Base-by-base conservation (phyloP, 441 rosid species). In the Dalechampia spathulata region DNA sequence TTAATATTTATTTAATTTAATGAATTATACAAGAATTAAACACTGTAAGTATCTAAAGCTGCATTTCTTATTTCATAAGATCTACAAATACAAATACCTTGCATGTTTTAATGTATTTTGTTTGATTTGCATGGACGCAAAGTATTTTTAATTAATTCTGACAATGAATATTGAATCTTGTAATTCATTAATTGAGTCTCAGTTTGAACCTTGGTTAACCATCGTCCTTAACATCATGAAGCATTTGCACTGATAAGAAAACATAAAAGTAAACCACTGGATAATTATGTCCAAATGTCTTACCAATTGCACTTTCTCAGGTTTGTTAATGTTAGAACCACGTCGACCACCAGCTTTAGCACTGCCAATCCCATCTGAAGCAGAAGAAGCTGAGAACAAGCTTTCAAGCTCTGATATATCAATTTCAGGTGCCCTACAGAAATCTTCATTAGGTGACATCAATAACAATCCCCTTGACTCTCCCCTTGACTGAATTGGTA, bases 381-480 rank as follows among this genome's bases (percentile, higher is more conserved):
- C 66, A 58, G 94, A 83, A 72, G 72, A 86, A 26, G 96, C 90
- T 50, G 97, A 86, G 79, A 93, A 93, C 64, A 89, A 83, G 70
- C 86, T 89, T 77, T 86, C 97, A 57, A 89, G 97, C 74, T 93
- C 99, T 46, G 86, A 79, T 74, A 93, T 89, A 74, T 93, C 99
- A 70, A 93, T 93, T 78, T 93, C 97, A 65, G 99, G 99, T 72
- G 99, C 82, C 84, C 99, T 93, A 62, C 58, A 49, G 78, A 68
- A 71, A 59, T 32, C 63, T 47, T 8, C 14, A 34, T 28, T 48
- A 68, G 55, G 43, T 36, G 58, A 64, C 32, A 57, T 14, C 13
- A 26, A 34, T 32, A 46, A 47, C n/a, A 54, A 28, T 42, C 46
- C 34, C 38, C 55, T 49, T 37, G 12, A 8, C 36, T 22, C 50